Percentiles rank a stretch among this genome's conserved stretches.
Evolutionary conservation across 495 filamentous ascomycete species (phyloP).

Genomic region (Halenospora varia): DNA sequence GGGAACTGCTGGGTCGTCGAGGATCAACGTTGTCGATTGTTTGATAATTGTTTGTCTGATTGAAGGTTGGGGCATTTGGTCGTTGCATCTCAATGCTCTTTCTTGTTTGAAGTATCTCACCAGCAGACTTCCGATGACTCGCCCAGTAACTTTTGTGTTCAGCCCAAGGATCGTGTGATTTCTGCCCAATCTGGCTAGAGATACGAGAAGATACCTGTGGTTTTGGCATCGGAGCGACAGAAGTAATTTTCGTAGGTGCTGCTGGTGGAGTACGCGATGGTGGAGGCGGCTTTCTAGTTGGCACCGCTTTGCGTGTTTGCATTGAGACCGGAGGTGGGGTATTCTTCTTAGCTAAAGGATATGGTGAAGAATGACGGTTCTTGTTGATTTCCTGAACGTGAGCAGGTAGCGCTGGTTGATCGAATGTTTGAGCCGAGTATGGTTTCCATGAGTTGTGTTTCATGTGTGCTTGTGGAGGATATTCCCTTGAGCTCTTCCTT

Average conservation of each 20-base stretch:
- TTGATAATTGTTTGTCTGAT: neutral
- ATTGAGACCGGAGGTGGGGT: neutral
- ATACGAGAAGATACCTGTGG: neutral
- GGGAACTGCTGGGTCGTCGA: neutral
- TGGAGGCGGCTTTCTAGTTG: neutral
- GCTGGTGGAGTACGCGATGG: neutral
- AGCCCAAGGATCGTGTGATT: neutral
- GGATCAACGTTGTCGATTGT: neutral
- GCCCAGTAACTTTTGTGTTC: neutral
- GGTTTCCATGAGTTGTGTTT: neutral
- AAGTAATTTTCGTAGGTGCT: neutral
- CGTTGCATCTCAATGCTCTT: conserved; percentile 1
- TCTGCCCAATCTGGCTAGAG: neutral
- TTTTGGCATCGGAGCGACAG: neutral
- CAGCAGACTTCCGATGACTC: neutral
- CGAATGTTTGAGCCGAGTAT: neutral
- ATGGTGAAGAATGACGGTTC: neutral
- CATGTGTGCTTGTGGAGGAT: neutral
- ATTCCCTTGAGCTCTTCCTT: neutral
- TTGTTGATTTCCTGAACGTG: neutral
- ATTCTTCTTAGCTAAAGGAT: neutral
- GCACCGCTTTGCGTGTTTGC: neutral
- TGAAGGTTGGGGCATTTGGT: neutral
- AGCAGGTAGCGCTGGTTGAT: neutral
- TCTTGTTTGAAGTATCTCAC: neutral